Evolutionary conservation across 2,329 filamentous ascomycete genomes (phyloP).

Genomic region (Pestalotiopsis sp.): DNA sequence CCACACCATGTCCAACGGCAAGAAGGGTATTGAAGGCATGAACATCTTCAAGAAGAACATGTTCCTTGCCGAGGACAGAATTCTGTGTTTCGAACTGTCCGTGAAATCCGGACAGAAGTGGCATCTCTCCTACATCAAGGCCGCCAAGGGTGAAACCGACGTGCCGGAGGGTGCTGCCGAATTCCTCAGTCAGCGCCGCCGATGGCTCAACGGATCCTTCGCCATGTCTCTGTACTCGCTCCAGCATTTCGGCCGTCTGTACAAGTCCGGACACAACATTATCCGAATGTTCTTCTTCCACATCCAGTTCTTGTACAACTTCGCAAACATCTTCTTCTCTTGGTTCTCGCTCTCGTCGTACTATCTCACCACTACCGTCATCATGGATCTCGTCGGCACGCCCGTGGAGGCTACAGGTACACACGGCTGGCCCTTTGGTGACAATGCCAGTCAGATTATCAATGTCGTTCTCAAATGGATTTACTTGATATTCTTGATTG

Average conservation of each 20-base stretch:
- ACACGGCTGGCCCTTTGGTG: conserved; percentile 87
- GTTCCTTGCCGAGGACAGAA: conserved; percentile 99
- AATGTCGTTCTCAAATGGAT: conserved; percentile 90
- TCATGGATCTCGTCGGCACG: conserved; percentile 93
- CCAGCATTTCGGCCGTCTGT: conserved; percentile 98
- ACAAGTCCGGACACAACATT: conserved; percentile 97
- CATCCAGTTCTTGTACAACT: conserved; percentile 94
- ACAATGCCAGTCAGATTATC: conserved; percentile 81
- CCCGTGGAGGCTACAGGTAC: conserved; percentile 50
- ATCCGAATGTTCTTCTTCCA: conserved; percentile 99
- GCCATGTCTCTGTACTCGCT: conserved; percentile 95
- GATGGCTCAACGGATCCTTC: conserved; percentile 99
- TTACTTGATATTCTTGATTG: conserved; percentile 86
- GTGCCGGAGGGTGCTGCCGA: conserved; percentile 95
- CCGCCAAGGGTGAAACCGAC: conserved; percentile 98
- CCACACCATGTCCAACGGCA: conserved; percentile 93
- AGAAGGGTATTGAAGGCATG: conserved; percentile 99
- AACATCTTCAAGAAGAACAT: conserved; percentile 99
- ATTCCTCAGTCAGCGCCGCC: conserved; percentile 96
- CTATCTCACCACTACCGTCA: conserved; percentile 95
- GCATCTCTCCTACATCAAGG: conserved; percentile 98
- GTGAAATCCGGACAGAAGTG: conserved; percentile 98
- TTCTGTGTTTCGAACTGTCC: conserved; percentile 97
- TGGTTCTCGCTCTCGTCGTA: conserved; percentile 92
- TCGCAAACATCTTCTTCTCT: conserved; percentile 82